A percentile compares a stretch with the other conserved stretches of the same genome.
Evolutionary conservation across 768 basidiomycete genomes (phyloP).

Genomic region (Suillus subalutaceus): DNA sequence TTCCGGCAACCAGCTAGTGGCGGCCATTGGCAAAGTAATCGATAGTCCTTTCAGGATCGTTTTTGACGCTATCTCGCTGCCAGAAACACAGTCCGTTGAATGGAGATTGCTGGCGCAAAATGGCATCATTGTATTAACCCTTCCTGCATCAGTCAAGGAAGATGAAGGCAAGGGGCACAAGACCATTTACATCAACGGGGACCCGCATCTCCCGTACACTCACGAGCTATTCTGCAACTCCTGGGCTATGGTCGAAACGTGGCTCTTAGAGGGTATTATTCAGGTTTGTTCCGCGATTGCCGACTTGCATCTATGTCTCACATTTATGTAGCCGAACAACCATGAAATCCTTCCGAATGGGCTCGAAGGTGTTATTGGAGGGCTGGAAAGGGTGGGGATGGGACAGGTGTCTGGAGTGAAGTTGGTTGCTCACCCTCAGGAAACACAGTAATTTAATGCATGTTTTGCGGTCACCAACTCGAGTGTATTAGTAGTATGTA

Average conservation of each 20-base stretch:
- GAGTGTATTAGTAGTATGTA: neutral
- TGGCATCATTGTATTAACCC: constrained; percentile 36
- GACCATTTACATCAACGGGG: constrained; percentile 26
- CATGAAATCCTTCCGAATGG: constrained; percentile 45
- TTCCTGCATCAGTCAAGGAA: constrained; percentile 26
- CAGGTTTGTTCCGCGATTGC: constrained; percentile 19
- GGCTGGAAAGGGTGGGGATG: constrained; percentile 38
- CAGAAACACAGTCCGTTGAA: constrained; percentile 38
- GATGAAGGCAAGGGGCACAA: constrained; percentile 24
- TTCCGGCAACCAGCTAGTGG: constrained; percentile 19
- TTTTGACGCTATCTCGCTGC: constrained; percentile 35
- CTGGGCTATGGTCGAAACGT: constrained; percentile 26
- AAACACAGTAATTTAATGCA: constrained; percentile 29
- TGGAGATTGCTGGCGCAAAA: constrained; percentile 35
- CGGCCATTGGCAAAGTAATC: constrained; percentile 31
- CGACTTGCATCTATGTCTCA: constrained; percentile 4
- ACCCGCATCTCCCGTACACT: constrained; percentile 25
- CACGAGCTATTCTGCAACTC: constrained; percentile 15
- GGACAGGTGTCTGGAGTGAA: constrained; percentile 46
- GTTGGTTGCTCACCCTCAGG: constrained; percentile 45
- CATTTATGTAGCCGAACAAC: constrained; percentile 37
- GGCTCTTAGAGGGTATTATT: constrained; percentile 29
- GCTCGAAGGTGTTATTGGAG: constrained; percentile 38
- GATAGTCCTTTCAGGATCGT: constrained; percentile 23
- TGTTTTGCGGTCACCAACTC: constrained; percentile 4